Conservation (phyloP, 1,139 yeast genomes). For the Groenewaldozyma auringiensis region DNA sequence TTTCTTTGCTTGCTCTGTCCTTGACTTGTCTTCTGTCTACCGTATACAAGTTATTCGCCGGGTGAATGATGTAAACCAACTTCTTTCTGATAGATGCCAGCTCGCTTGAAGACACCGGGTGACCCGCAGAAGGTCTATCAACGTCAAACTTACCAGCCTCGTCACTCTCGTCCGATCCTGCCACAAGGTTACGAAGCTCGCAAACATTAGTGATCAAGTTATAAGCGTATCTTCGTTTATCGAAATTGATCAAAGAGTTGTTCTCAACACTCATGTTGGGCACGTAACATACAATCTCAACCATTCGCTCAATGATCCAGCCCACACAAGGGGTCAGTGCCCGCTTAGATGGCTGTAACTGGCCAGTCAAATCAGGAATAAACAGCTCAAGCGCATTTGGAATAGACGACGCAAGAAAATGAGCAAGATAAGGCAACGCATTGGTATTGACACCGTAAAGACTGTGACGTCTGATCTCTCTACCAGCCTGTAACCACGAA, state of each 20-base stretch:
- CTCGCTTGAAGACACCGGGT: background rate
- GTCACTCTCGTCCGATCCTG: conserved; percentile 11
- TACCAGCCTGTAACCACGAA: conserved; percentile 58
- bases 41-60: conserved; percentile 23
- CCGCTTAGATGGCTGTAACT: conserved; percentile 12
- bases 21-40: conserved; percentile 31
- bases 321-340: conserved; percentile 78
- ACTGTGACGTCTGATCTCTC: conserved; percentile 21
- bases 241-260: conserved; percentile 54
- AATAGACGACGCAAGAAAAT: conserved; percentile 4
- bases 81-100: conserved; percentile 8
- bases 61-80: conserved; percentile 26
- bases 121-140: background rate
- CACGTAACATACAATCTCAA: conserved; percentile 59
- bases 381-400: conserved; percentile 23
- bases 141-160: conserved; percentile 9
- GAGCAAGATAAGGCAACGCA: conserved; percentile 13
- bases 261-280: conserved; percentile 60
- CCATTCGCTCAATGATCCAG: conserved; percentile 54
- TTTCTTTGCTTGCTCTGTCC: conserved; percentile 39
- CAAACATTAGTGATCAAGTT: conserved; percentile 45
- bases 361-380: conserved; percentile 33
- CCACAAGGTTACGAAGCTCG: conserved; percentile 30
- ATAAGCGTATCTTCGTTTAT: conserved; percentile 57
- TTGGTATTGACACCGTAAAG: conserved; percentile 14